Conservation (phyloP, 768 basidiomycete species). For the Sutorius australiensis region DNA sequence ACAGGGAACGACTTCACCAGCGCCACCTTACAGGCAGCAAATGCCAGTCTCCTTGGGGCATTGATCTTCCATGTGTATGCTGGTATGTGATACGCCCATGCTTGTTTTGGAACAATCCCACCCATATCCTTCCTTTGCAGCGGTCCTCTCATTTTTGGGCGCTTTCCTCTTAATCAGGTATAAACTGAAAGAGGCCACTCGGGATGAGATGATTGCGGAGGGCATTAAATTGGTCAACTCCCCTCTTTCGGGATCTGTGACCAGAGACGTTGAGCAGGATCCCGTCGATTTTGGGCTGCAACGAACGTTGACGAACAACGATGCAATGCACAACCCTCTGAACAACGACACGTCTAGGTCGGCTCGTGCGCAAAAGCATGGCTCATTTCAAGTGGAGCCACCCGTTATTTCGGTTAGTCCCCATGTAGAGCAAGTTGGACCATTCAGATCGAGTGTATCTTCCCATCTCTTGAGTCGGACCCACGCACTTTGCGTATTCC, state of each 20-base stretch:
- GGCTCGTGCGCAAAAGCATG: background rate
- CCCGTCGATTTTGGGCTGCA: background rate
- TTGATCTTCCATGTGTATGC: constrained; percentile 52
- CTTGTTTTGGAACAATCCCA: constrained; percentile 1
- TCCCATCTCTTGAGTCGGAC: constrained; percentile 45
- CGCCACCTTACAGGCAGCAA: constrained; percentile 33
- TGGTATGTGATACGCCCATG: constrained; percentile 31
- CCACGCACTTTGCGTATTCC: constrained; percentile 46
- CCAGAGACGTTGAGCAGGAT: constrained; percentile 15
- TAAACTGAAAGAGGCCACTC: constrained; percentile 50
- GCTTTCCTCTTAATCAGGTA: constrained; percentile 55
- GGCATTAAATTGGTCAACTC: constrained; percentile 23
- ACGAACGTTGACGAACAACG: background rate
- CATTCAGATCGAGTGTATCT: constrained; percentile 38
- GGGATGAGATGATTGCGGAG: constrained; percentile 42
- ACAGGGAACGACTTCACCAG: constrained; percentile 8
- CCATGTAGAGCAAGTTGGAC: constrained; percentile 50
- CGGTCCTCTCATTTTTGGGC: constrained; percentile 48
- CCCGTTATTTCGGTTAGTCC: constrained; percentile 44
- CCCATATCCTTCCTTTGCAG: constrained; percentile 11
- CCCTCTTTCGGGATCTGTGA: constrained; percentile 10
- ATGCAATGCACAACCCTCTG: background rate
- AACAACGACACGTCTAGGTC: background rate
- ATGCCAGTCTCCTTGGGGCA: constrained; percentile 48
- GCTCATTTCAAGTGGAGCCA: constrained; percentile 17